Conservation (phyloP, 2,329 filamentous ascomycete species). For the Dichotomopilus funicola region DNA sequence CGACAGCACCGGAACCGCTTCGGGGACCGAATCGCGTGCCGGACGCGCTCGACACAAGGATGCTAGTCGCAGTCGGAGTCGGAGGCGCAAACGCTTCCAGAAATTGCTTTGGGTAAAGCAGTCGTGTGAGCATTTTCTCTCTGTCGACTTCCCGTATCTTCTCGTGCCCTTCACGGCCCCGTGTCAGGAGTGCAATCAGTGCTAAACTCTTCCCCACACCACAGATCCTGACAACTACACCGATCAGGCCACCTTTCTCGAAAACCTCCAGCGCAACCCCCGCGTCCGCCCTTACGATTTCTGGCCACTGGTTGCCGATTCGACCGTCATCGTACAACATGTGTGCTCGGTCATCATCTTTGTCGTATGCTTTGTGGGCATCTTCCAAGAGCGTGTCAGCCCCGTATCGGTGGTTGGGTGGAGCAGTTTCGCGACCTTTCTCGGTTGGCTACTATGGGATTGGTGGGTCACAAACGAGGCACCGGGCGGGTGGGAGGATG, state of each 20-base stretch:
- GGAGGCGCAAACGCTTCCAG: slow-evolving; percentile 75
- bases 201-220: neutral
- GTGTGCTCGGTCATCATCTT: slow-evolving; percentile 94
- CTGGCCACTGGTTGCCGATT: slow-evolving; percentile 92
- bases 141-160: neutral
- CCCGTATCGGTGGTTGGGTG: slow-evolving; percentile 84
- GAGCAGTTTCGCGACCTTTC: slow-evolving; percentile 72
- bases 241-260: slow-evolving; percentile 91
- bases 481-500: slow-evolving; percentile 48
- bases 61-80: slow-evolving; percentile 55
- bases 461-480: slow-evolving; percentile 67
- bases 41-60: slow-evolving; percentile 41
- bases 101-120: slow-evolving; percentile 98
- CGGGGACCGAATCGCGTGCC: slow-evolving; percentile 31
- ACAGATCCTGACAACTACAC: slow-evolving; percentile 97
- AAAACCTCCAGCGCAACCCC: slow-evolving; percentile 90
- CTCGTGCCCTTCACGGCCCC: neutral
- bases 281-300: slow-evolving; percentile 94
- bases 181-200: neutral
- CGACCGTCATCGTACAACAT: slow-evolving; percentile 94
- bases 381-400: slow-evolving; percentile 79
- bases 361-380: slow-evolving; percentile 86
- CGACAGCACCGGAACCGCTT: slow-evolving; percentile 31
- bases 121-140: slow-evolving; percentile 55
- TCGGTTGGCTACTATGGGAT: slow-evolving; percentile 90